Percentiles rank a stretch among this genome's conserved stretches.
phyloP scores from a whole-genome alignment of 495 filamentous ascomycete species.

The Talaromyces wortmannii region DNA sequence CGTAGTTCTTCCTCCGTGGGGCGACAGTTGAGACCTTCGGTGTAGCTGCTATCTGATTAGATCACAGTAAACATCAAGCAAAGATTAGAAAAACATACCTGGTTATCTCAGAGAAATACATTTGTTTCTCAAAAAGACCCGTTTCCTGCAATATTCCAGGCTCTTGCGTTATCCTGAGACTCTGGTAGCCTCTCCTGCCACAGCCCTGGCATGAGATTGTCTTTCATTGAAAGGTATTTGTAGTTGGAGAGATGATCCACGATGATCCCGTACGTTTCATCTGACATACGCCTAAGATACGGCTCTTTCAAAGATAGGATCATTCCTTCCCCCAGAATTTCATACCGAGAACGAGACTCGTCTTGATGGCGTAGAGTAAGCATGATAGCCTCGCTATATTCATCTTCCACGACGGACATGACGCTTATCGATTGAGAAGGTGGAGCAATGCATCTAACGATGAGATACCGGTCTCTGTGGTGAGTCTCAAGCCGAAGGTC shows the following conservation, averaged over 20 bases:
- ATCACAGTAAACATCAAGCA: no score
- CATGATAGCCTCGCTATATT: constrained; percentile 29
- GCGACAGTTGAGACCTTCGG: no score
- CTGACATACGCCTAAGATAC: constrained; percentile 23
- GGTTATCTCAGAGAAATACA: no score
- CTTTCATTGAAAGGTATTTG: constrained; percentile 32
- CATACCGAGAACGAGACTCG: constrained; percentile 8
- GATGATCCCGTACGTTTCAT: constrained; percentile 25
- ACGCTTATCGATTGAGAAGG: constrained; percentile 28
- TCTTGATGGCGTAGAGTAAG: constrained; percentile 34
- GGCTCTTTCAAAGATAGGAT: constrained; percentile 38
- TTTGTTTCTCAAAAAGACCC: no score
- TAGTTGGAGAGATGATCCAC: constrained; percentile 39
- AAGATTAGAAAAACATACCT: no score
- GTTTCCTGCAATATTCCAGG: no score
- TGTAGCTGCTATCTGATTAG: no score
- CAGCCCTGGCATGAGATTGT: neutral
- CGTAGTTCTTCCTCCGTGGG: no score
- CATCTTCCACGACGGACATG: constrained; percentile 36
- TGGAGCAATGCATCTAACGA: constrained; percentile 23
- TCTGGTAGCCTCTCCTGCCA: no score
- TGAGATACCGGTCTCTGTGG: constrained; percentile 28
- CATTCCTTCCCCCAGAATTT: constrained; percentile 8
- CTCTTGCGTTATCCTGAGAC: no score
- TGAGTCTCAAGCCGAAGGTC: constrained; percentile 33